Base-by-base conservation (phyloP, 2,329 filamentous ascomycete species). In the Lomentospora prolificans region DNA sequence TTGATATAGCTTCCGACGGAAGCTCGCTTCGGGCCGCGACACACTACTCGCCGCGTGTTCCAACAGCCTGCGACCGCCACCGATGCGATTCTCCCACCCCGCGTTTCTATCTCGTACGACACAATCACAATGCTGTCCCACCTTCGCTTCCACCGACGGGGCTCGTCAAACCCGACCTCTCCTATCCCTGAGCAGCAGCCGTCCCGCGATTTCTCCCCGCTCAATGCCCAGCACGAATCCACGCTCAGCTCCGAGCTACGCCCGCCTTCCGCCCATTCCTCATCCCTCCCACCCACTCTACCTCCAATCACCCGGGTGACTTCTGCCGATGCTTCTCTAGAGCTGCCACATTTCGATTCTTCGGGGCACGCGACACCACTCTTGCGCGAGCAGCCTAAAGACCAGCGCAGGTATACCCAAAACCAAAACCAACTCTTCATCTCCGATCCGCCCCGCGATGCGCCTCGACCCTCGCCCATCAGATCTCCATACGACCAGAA, bases 91-190 rank as follows among this genome's bases (percentile, higher is more conserved):
- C 22, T 22, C n/a, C n/a, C 17, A 12, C 22, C 44, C 22, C 17
- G 44, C 12, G 17, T n/a, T n/a, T n/a, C 44, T 19, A 10, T 10
- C 22, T 48, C 44, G 44, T 48, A 22, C 44, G 44, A 48, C 44
- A n/a, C n/a, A 25, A 48, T 2, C 3, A 48, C 17, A 48, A 79
- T 79, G 76, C 70, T 79, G 55, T 78, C 76, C 60, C 74, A 78
- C 67, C 72, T 82, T 51, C 78, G 79, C 63, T 81, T 82, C 67
- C 79, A 82, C 63, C 76, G 79, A 62, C 76, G 79, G 63, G 78
- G 72, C 51, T 73, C 74, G 61, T 81, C 79, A 56, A 79, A 75
- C 68, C 79, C 79, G 58, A 71, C 75, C 24, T 81, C 79, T 31
- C 78, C 80, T 4, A 64, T 72, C 25, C 71, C 74, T 55, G 78